phyloP scores from a whole-genome alignment of 108 stramenopile species.

The Nitzschia putrida region DNA sequence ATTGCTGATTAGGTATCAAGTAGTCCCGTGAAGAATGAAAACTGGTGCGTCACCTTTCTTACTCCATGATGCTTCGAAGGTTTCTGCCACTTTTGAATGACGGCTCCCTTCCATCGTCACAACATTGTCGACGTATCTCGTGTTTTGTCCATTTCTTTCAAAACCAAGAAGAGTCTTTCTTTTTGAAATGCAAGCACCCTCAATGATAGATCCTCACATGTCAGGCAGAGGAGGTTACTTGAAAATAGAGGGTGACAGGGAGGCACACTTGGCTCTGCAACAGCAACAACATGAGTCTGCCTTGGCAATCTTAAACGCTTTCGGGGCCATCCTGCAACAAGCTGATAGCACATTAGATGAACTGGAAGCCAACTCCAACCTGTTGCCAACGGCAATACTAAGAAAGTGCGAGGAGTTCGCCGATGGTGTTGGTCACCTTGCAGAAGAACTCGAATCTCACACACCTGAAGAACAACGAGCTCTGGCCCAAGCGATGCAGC shows the following conservation, averaged over 20 bases:
- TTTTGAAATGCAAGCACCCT: background rate
- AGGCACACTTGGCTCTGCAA: conserved; percentile 8
- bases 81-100: background rate
- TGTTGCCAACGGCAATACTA: conserved; percentile 64
- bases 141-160: background rate
- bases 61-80: background rate
- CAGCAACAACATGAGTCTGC: conserved; percentile 11
- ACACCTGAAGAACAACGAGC: conserved; percentile 36
- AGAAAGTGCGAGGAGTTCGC: conserved; percentile 74
- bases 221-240: background rate
- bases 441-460: conserved; percentile 57
- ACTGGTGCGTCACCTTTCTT: too few species aligned
- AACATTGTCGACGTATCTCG: background rate
- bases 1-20: too few species aligned
- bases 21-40: too few species aligned
- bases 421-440: conserved; percentile 58
- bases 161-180: background rate
- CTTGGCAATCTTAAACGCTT: background rate
- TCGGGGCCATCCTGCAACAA: conserved; percentile 21
- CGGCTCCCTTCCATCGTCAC: background rate
- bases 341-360: conserved; percentile 24
- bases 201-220: background rate
- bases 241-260: conserved; percentile 11
- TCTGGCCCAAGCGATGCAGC: conserved; percentile 47
- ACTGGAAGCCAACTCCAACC: conserved; percentile 43